A percentile compares a stretch with the other conserved stretches of the same genome.
These are phyloP conservation scores for Nemania abortiva DNA, from an alignment of 2,329 filamentous ascomycete genomes.

Conservation along the genomic window DNA sequence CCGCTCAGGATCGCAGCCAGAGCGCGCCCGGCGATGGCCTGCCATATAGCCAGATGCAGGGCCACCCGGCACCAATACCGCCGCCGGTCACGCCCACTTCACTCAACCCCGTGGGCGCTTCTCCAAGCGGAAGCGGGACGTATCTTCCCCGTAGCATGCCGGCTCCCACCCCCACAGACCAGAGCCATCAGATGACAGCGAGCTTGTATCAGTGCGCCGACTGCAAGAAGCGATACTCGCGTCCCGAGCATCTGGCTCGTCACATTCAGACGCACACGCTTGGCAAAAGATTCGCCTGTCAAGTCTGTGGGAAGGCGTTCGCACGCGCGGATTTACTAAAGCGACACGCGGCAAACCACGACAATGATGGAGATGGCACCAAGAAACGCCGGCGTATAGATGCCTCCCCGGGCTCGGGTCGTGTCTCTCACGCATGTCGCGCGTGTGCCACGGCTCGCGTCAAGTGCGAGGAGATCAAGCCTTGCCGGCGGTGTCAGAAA, in stretches of 20 bases:
- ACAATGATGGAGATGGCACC: slow-evolving; percentile 58
- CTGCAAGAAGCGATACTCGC: slow-evolving; percentile 64
- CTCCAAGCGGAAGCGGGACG: slow-evolving; percentile 10
- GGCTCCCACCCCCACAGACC: slow-evolving; percentile 30
- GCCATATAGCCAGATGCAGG: slow-evolving; percentile 21
- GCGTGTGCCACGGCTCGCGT: slow-evolving; percentile 65
- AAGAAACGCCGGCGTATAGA: slow-evolving; percentile 62
- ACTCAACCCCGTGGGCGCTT: slow-evolving; percentile 19
- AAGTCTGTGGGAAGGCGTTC: slow-evolving; percentile 66
- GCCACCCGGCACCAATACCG: slow-evolving; percentile 15
- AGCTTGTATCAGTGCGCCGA: slow-evolving; percentile 64
- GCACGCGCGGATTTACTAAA: slow-evolving; percentile 66
- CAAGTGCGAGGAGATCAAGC: slow-evolving; percentile 68
- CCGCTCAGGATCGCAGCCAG: slow-evolving; percentile 17
- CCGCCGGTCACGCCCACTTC: slow-evolving; percentile 11
- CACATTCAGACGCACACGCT: slow-evolving; percentile 48
- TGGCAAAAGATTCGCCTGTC: slow-evolving; percentile 46
- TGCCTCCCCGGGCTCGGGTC: slow-evolving; percentile 59
- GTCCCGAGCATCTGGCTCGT: slow-evolving; percentile 64
- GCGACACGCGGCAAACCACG: slow-evolving; percentile 64
- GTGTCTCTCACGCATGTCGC: slow-evolving; percentile 66
- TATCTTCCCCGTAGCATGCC: slow-evolving; percentile 10
- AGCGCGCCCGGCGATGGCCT: slow-evolving; percentile 6
- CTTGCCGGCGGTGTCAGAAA: slow-evolving; percentile 63
- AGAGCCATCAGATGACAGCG: slow-evolving; percentile 43